Evolutionary conservation across 345 rosid genomes (phyloP).

Genomic region (Gynandropsis gynandra): DNA sequence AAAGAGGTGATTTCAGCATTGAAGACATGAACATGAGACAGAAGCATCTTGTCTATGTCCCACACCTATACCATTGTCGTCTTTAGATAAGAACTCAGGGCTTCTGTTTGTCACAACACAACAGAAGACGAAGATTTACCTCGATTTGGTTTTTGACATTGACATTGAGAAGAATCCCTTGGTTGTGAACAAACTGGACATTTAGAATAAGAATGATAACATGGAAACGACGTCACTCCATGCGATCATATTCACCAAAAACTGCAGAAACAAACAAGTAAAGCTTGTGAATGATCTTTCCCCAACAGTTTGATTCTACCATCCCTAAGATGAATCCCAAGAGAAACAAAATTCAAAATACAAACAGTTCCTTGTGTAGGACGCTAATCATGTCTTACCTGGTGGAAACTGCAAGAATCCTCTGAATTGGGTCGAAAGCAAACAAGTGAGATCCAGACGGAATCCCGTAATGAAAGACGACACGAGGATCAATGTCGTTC

Average conservation of each 20-base stretch:
- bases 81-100: slow-evolving; percentile 13
- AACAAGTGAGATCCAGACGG: slow-evolving; percentile 60
- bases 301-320: slow-evolving; percentile 83
- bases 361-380: background rate
- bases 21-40: slow-evolving; percentile 44
- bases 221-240: background rate
- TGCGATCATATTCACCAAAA: slow-evolving; percentile 2
- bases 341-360: background rate
- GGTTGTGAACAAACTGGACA: slow-evolving; percentile 61
- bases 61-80: slow-evolving; percentile 47
- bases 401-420: slow-evolving; percentile 66
- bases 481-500: slow-evolving; percentile 67
- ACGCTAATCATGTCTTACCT: slow-evolving; percentile 31
- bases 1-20: slow-evolving; percentile 60
- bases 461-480: slow-evolving; percentile 74
- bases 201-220: slow-evolving; percentile 4
- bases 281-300: slow-evolving; percentile 55
- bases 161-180: slow-evolving; percentile 68
- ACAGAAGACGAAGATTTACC: slow-evolving; percentile 39
- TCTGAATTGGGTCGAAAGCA: slow-evolving; percentile 64
- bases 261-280: slow-evolving; percentile 29
- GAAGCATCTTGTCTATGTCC: slow-evolving; percentile 62
- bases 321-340: slow-evolving; percentile 38
- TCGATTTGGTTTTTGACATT: slow-evolving; percentile 63
- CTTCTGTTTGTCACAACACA: background rate